phyloP scores from a whole-genome alignment of 129 eudicot genomes.

The Artemisia annua region DNA sequence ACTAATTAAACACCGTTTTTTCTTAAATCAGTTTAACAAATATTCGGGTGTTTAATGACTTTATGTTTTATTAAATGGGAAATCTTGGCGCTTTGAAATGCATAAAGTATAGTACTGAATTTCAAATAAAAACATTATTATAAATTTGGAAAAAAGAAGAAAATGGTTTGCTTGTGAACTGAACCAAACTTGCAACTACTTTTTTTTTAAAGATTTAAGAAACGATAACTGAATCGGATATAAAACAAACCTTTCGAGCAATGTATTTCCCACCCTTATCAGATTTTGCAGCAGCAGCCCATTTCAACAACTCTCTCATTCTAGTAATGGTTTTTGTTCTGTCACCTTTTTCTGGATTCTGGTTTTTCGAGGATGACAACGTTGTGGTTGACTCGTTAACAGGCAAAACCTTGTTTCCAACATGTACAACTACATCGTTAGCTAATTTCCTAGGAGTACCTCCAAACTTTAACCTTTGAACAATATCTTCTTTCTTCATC shows the following conservation, averaged over 20 bases:
- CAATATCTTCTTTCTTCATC: constrained; percentile 66
- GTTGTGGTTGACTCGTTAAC: constrained; percentile 46
- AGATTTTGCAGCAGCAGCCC: constrained; percentile 79
- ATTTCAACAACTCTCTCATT: constrained; percentile 76
- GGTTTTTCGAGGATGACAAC: constrained; percentile 38
- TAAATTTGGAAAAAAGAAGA: neutral
- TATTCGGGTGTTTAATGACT: no score
- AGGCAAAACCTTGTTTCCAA: constrained; percentile 80
- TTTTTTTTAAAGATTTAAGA: no score
- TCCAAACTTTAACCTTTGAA: constrained; percentile 40
- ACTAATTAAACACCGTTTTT: no score
- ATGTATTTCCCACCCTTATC: constrained; percentile 73
- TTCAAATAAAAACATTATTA: no score
- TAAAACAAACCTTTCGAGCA: constrained; percentile 59
- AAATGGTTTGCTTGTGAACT: neutral
- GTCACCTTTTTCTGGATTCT: constrained; percentile 41
- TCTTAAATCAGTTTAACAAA: no score
- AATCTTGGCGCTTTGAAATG: no score
- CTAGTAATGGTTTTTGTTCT: constrained; percentile 53
- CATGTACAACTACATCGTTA: constrained; percentile 27
- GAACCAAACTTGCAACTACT: no score
- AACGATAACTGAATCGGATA: no score
- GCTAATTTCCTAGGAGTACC: constrained; percentile 25
- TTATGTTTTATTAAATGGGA: no score
- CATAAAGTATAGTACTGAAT: no score